A percentile compares a stretch with the other conserved stretches of the same genome.
Evolutionary conservation across 345 rosid species (phyloP).

Genomic region (Schrenkiella parvula): DNA sequence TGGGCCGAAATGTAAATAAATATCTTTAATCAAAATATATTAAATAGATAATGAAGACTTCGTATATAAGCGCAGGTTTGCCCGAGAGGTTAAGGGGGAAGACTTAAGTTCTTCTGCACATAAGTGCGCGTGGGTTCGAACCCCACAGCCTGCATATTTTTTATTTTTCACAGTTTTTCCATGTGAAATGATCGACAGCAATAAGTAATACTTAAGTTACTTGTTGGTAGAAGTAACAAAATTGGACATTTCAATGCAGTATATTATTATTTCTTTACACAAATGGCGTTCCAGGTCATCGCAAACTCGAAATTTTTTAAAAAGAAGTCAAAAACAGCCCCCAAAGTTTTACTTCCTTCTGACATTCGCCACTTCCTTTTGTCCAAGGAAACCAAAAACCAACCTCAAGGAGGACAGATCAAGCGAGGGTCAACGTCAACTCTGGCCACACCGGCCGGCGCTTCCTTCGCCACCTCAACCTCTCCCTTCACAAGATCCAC

Average conservation of each 20-base stretch:
- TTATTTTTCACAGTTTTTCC: neutral
- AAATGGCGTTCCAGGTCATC: neutral
- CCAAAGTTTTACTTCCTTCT: neutral
- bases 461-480: constrained; percentile 63
- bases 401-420: neutral
- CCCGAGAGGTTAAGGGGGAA: constrained; percentile 98
- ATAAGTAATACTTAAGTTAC: too few species aligned
- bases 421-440: constrained; percentile 57
- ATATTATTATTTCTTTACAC: constrained; percentile 13
- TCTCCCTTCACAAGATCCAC: constrained; percentile 45
- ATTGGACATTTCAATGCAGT: neutral
- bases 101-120: constrained; percentile 92
- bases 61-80: constrained; percentile 55
- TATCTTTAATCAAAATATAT: too few species aligned
- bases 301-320: neutral
- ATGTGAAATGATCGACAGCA: too few species aligned
- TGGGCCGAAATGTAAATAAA: neutral
- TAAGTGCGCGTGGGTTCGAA: constrained; percentile 98
- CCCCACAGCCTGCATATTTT: constrained; percentile 82
- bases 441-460: constrained; percentile 51
- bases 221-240: neutral
- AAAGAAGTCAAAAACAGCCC: neutral
- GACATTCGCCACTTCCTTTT: neutral
- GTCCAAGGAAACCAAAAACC: neutral
- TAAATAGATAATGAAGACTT: too few species aligned